Conservation (phyloP, 306 rosid genomes). For the Casuarina cunninghamiana region DNA sequence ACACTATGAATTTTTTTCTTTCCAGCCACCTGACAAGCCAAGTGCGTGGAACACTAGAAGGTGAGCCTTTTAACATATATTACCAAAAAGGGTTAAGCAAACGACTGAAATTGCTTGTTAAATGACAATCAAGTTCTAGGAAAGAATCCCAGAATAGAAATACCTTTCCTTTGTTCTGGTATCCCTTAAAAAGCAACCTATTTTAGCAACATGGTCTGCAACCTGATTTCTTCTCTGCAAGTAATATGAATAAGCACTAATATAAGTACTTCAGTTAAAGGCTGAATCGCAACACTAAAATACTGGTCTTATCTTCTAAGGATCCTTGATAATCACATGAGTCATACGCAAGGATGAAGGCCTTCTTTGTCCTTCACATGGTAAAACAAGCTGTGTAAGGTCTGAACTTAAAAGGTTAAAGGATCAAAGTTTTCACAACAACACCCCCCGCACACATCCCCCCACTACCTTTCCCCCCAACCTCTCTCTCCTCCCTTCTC, state of each 20-base stretch:
- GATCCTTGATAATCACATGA: too few relatives aligned
- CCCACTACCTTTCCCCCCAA: too few relatives aligned
- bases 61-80: constrained; percentile 46
- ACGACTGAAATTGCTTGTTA: constrained; percentile 10
- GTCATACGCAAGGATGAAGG: too few relatives aligned
- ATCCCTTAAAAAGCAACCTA: neutral
- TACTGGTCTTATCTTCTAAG: too few relatives aligned
- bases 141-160: neutral
- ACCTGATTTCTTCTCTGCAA: neutral
- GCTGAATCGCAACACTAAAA: neutral
- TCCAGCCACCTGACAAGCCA: constrained; percentile 56
- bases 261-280: neutral
- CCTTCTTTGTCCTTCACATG: too few relatives aligned
- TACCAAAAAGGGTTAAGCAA: constrained; percentile 5
- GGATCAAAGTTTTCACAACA: too few relatives aligned
- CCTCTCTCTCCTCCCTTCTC: too few relatives aligned
- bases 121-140: constrained; percentile 1
- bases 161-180: neutral
- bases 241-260: neutral
- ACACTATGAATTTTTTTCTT: constrained; percentile 59
- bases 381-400: too few relatives aligned
- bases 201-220: neutral
- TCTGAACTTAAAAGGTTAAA: too few relatives aligned
- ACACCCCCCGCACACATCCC: too few relatives aligned
- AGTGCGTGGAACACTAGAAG: constrained; percentile 66